phyloP scores from a whole-genome alignment of 2,329 filamentous ascomycete genomes.

The Dactylellina sp. region DNA sequence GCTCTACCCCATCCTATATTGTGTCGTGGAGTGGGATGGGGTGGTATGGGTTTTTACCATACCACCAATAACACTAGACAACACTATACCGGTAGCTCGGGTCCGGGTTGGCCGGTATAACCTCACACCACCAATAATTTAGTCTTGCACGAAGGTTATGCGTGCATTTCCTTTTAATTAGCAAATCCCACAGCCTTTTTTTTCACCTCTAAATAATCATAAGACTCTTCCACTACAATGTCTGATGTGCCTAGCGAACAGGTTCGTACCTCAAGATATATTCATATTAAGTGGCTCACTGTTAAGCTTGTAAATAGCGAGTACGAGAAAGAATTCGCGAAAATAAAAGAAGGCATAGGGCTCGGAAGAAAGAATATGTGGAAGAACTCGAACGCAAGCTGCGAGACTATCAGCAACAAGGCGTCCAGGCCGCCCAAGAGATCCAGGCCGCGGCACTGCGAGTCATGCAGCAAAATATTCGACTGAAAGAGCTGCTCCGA shows the following conservation, averaged over 20 bases:
- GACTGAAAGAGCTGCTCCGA: conserved; percentile 14
- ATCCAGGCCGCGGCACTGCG: conserved; percentile 8
- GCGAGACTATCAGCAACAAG: conserved; percentile 15
- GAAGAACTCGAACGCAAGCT: conserved; percentile 21
- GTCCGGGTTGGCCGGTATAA: too few species aligned
- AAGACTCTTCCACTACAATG: conserved; percentile 2
- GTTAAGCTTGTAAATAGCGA: conserved; percentile 14
- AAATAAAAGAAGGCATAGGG: conserved; percentile 12
- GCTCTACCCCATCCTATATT: too few species aligned
- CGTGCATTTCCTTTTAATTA: not conserved
- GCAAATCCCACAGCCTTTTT: not conserved
- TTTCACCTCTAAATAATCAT: not conserved
- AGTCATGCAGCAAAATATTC: conserved; percentile 22
- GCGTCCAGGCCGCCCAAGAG: conserved; percentile 7
- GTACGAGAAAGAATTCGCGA: conserved; percentile 7
- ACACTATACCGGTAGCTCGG: too few species aligned
- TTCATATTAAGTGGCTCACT: conserved; percentile 5
- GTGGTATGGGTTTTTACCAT: too few species aligned
- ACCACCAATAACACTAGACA: too few species aligned
- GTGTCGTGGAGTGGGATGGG: too few species aligned
- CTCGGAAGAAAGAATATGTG: conserved; percentile 24
- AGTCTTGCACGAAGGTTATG: too few species aligned
- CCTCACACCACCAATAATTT: too few species aligned
- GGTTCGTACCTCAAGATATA: conserved; percentile 7
- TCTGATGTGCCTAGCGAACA: conserved; percentile 8